Conservation (phyloP, 352 stramenopile genomes). For the Phytopythium montanum region DNA sequence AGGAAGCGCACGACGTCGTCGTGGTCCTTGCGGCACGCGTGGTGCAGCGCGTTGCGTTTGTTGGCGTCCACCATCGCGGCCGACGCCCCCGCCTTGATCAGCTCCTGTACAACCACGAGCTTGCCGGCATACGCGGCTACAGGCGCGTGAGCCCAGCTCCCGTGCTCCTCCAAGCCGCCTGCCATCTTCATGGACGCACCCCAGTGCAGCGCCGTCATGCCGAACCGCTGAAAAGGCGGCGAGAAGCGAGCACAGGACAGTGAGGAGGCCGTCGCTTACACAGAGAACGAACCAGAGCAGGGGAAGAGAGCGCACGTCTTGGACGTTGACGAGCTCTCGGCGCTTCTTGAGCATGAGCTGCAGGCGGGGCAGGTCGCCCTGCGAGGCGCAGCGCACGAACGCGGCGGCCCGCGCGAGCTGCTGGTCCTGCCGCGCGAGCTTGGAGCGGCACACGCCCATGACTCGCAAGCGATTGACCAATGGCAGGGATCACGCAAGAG, state of each 20-base stretch:
- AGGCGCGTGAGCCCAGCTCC: no score
- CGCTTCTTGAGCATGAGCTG: slow-evolving; percentile 44
- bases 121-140: slow-evolving; percentile 59
- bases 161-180: no score
- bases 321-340: slow-evolving; percentile 43
- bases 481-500: no score
- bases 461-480: background rate
- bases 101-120: slow-evolving; percentile 45
- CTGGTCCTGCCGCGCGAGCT: slow-evolving; percentile 14
- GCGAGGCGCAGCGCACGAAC: slow-evolving; percentile 59
- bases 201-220: slow-evolving; percentile 80
- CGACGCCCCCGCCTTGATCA: slow-evolving; percentile 46
- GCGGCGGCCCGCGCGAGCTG: slow-evolving; percentile 33
- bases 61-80: slow-evolving; percentile 41
- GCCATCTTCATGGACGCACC: slow-evolving; percentile 23
- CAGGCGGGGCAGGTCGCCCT: slow-evolving; percentile 42
- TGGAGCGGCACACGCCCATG: slow-evolving; percentile 17
- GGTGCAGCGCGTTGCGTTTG: slow-evolving; percentile 64
- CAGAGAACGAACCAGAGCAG: background rate
- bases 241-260: background rate
- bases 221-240: slow-evolving; percentile 36
- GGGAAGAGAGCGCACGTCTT: slow-evolving; percentile 36
- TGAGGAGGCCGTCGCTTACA: no score
- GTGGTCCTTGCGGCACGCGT: slow-evolving; percentile 73
- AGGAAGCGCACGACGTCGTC: slow-evolving; percentile 60